phyloP scores from a whole-genome alignment of 176 grass and related monocot genomes.

The Zizania latifolia region DNA sequence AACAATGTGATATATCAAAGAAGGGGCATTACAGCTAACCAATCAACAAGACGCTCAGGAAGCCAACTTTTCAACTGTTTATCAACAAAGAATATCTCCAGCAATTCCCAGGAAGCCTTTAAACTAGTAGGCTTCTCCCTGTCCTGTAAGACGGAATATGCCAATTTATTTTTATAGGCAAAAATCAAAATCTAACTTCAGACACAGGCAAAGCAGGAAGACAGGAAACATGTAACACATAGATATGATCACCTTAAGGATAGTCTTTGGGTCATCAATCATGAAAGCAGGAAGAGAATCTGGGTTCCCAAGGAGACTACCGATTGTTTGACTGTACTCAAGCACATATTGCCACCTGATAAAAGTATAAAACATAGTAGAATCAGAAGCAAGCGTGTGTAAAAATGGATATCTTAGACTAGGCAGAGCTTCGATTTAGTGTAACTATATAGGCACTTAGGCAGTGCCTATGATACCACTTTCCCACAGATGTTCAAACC shows the following conservation, averaged over 20 bases:
- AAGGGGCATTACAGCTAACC: conserved; percentile 90
- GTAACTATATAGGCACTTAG: not conserved
- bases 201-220: conserved; percentile 10
- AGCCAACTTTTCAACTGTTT: conserved; percentile 79
- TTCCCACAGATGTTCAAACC: not conserved
- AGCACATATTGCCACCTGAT: conserved; percentile 87
- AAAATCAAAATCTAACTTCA: not conserved
- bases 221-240: not conserved
- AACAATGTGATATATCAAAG: conserved; percentile 19
- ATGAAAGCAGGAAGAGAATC: conserved; percentile 24
- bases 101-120: conserved; percentile 83
- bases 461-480: not conserved
- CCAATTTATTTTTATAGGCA: conserved; percentile 6
- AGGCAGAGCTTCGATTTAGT: not conserved
- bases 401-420: not conserved
- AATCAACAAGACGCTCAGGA: conserved; percentile 93
- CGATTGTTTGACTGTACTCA: conserved; percentile 76
- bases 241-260: conserved; percentile 57
- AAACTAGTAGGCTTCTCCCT: conserved; percentile 59
- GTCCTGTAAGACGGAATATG: conserved; percentile 37
- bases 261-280: conserved; percentile 64
- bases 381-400: not conserved
- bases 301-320: conserved; percentile 53
- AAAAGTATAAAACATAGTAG: not conserved
- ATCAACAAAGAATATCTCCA: conserved; percentile 99